These are phyloP conservation scores for Exobasidium rhododendri DNA, from an alignment of 1,284 basidiomycete species.

Conservation along the genomic window DNA sequence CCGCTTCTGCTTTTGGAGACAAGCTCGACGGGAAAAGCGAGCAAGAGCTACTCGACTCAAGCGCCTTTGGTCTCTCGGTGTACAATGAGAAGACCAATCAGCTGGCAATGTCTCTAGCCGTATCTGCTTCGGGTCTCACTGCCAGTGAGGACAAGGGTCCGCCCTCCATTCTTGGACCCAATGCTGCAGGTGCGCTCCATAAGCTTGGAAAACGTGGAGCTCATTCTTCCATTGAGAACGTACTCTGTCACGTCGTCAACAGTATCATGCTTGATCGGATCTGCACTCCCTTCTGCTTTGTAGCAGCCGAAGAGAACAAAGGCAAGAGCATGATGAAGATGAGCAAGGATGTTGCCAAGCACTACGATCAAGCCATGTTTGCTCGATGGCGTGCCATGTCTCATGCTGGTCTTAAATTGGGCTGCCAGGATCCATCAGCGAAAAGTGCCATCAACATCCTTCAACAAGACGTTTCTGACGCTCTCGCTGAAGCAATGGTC, in stretches of 20 bases:
- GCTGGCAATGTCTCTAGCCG: constrained; percentile 4
- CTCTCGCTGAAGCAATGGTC: constrained; percentile 1
- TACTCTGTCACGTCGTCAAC: constrained; percentile 1
- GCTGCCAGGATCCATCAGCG: neutral
- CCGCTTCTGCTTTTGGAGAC: constrained; percentile 11
- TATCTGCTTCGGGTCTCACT: neutral
- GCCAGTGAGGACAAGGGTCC: neutral
- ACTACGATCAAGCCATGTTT: constrained; percentile 8
- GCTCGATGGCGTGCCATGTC: constrained; percentile 11
- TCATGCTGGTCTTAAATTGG: neutral
- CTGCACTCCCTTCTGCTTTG: constrained; percentile 8
- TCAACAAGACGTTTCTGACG: neutral
- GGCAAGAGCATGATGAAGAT: neutral
- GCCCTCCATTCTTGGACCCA: neutral
- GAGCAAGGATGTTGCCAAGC: neutral
- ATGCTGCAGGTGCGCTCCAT: neutral
- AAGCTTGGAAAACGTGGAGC: neutral
- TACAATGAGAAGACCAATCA: constrained; percentile 1
- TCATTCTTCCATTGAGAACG: neutral
- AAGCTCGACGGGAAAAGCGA: constrained; percentile 4
- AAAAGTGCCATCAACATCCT: neutral
- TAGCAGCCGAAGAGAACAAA: neutral
- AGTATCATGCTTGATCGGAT: neutral
- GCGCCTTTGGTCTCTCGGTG: neutral
- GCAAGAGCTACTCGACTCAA: constrained; percentile 4